Evolutionary conservation across 176 grass and related monocot genomes (phyloP).

Genomic region (Avena insularis): DNA sequence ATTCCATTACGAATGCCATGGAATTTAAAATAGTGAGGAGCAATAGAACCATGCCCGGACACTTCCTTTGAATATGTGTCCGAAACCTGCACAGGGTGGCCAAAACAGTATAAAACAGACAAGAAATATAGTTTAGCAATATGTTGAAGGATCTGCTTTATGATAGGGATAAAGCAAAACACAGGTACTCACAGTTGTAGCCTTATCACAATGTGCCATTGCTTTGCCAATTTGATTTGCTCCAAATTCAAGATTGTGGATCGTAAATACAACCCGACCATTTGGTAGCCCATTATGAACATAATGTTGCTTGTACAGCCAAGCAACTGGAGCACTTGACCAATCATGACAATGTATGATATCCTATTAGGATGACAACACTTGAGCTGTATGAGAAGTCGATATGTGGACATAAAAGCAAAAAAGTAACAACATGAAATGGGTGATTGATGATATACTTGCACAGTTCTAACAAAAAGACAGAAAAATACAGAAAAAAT

Average conservation of each 20-base stretch:
- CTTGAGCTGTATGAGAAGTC: not conserved
- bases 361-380: conserved; percentile 61
- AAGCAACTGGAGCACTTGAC: conserved; percentile 94
- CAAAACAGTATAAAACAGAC: conserved; percentile 30
- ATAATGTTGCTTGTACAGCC: conserved; percentile 94
- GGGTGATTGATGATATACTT: not conserved
- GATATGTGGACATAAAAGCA: not conserved
- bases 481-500: conserved; percentile 10
- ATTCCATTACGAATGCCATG: conserved; percentile 83
- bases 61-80: conserved; percentile 87
- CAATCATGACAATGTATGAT: conserved; percentile 99
- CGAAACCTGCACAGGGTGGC: conserved; percentile 66
- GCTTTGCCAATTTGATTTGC: conserved; percentile 84
- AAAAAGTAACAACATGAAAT: conserved; percentile 9
- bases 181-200: conserved; percentile 81
- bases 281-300: conserved; percentile 64
- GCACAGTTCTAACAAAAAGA: conserved; percentile 12
- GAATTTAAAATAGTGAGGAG: conserved; percentile 80
- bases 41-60: conserved; percentile 81
- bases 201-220: conserved; percentile 78
- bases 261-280: conserved; percentile 87
- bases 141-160: conserved; percentile 18
- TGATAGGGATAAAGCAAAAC: conserved; percentile 28
- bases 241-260: conserved; percentile 98
- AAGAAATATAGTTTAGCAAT: conserved; percentile 11